Base-by-base conservation (phyloP, 1,284 basidiomycete species). In the Sporisorium graminicola region DNA sequence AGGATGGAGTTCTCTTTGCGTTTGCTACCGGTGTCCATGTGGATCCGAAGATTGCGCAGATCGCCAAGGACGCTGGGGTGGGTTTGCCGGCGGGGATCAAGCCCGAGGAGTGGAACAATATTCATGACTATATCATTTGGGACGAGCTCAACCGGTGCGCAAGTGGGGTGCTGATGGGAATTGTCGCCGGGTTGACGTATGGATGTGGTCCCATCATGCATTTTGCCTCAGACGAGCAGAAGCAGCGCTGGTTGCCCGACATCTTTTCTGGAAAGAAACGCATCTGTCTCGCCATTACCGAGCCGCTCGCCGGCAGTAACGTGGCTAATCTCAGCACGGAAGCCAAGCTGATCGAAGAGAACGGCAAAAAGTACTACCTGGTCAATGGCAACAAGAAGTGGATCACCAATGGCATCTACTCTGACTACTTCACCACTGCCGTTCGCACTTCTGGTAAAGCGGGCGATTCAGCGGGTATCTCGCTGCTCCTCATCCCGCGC, bases 361-460 rank as follows among this genome's bases (percentile, higher is more conserved):
- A 85, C 24, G 73, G 73, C 10, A 64, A 71, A 13, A 79, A 83
- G 78, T 77, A 80, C 57, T 87, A 86, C 79, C 75, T 87, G 24
- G 86, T 87, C 65, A 86, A 84, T 43, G 86, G 86, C 6, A 58
- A 42, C 64, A 86, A 86, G 69, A 86, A 85, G 64, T 83, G 82
- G 85, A 86, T 85, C 71, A 86, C 84, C 14, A 73, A 81, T 53
- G 80, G 82, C 31, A 85, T 86, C 64, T 86, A 82, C 49, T 79
- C 80, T 24, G 82, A 80, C 64, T 80, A 58, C 37, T 81, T 82
- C 56, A 84, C 81, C n/a, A 83, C 82, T 3, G 83, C 85, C 0
- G 86, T 86, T 12, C 78, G 86, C n/a, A 86, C 86, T 0, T 84
- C 82, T 2, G 86, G 85, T 44, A 86, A 86, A 50, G 66, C 82